A percentile compares a stretch with the other conserved stretches of the same genome.
phyloP scores from a whole-genome alignment of 805 yeast species.

The Schwanniomyces occidentalis region DNA sequence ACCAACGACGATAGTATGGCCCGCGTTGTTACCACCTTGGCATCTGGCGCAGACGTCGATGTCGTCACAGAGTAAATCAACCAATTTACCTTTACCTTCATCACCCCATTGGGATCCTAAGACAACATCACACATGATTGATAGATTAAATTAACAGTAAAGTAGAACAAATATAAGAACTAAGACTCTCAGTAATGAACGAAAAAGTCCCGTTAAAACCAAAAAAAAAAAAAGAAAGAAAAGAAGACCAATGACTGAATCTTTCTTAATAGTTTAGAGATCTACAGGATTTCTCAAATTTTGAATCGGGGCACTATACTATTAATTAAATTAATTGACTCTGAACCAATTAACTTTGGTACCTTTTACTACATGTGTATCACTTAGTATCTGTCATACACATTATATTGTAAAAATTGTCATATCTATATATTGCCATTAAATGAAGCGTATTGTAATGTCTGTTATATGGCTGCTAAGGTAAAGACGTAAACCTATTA shows the following conservation, averaged over 20 bases:
- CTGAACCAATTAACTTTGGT: too few relatives aligned
- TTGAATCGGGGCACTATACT: slow-evolving; percentile 3
- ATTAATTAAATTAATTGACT: slow-evolving; percentile 5
- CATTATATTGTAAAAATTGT: too few relatives aligned
- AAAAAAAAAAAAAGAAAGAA: slow-evolving; percentile 4
- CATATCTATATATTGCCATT: too few relatives aligned
- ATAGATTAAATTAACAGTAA: slow-evolving; percentile 1
- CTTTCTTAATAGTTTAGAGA: not conserved
- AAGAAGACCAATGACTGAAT: not conserved
- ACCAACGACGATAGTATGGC: slow-evolving; percentile 95
- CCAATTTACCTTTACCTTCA: slow-evolving; percentile 98
- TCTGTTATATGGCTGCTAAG: too few relatives aligned
- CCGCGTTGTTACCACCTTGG: slow-evolving; percentile 99
- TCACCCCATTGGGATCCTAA: slow-evolving; percentile 99
- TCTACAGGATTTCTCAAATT: slow-evolving; percentile 1
- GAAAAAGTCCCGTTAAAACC: slow-evolving; percentile 17
- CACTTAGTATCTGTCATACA: too few relatives aligned
- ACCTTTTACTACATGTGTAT: too few relatives aligned
- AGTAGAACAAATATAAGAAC: slow-evolving; percentile 6
- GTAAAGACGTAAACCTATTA: too few relatives aligned
- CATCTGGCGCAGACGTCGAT: slow-evolving; percentile 97
- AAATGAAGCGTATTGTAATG: too few relatives aligned
- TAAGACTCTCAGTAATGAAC: slow-evolving; percentile 13
- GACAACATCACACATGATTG: slow-evolving; percentile 80
- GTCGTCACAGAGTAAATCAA: slow-evolving; percentile 90